Conservation (phyloP, 768 basidiomycete species). For the Suillus occidentalis region DNA sequence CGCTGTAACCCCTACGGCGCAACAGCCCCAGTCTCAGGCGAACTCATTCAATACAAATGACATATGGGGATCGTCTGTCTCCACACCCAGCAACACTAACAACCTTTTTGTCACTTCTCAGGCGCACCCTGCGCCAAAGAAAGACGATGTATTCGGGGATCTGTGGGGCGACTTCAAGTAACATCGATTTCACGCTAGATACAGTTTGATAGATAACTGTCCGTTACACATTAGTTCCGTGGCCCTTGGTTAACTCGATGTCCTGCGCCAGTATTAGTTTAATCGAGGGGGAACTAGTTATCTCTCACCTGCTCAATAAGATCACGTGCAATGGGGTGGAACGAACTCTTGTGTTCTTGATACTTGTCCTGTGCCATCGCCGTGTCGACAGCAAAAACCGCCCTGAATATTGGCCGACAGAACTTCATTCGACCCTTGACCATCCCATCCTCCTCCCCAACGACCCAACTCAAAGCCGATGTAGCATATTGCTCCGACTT, state of each 20-base stretch:
- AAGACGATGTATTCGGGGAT: constrained; percentile 81
- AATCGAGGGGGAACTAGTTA: not conserved
- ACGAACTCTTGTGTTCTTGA: constrained; percentile 44
- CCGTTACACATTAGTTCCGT: not conserved
- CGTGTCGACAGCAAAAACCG: constrained; percentile 51
- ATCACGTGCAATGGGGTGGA: constrained; percentile 77
- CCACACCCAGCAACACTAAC: constrained; percentile 31
- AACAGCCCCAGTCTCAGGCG: constrained; percentile 25
- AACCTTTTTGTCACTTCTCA: constrained; percentile 31
- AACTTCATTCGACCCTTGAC: constrained; percentile 87
- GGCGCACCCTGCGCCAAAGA: constrained; percentile 45
- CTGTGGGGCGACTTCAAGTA: constrained; percentile 85
- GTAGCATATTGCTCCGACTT: constrained; percentile 51
- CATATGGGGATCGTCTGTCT: constrained; percentile 51
- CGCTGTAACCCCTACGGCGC: constrained; percentile 16
- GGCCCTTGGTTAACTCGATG: not conserved
- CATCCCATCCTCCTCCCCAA: constrained; percentile 53
- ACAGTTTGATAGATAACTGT: constrained; percentile 2
- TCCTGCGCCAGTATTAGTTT: not conserved
- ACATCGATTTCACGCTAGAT: not conserved
- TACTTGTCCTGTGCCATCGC: constrained; percentile 54
- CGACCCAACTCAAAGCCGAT: constrained; percentile 66
- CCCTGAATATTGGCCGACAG: constrained; percentile 68
- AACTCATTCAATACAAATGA: constrained; percentile 44
- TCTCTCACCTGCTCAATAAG: constrained; percentile 69